Base-by-base conservation (phyloP, 1,284 basidiomycete genomes). In the Schizopora paradoxa region DNA sequence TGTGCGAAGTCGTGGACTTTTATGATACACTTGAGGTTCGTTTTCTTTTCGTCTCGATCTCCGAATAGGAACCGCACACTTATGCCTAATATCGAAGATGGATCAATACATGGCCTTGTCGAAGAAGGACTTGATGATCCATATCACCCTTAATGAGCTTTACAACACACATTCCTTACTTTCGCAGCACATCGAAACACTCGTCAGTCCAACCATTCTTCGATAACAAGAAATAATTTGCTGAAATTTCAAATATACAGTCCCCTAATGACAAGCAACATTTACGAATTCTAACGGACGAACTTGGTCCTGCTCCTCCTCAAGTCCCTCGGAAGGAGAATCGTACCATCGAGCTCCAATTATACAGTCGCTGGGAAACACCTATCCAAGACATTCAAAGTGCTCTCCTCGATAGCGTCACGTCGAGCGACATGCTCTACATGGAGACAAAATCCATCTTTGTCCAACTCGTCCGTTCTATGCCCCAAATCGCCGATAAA, bases 371-470 rank as follows among this genome's bases (percentile, higher is more conserved):
- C 21, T 99, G 96, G 96, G 96, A 99, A 70, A 98, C 93, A 14
- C 94, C 94, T 2, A 92, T 99, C 46, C 94, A 98, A 59, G 96
- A 99, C 61, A 84, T 99, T 40, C 91, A 95, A 48, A 92, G 86
- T 16, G 91, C 95, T 1, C 79, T 99, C 54, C 95, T 99, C 84
- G 93, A 94, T 67, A 91, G 92, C 33, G 87, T 99, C 31, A 98
- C 96, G 18, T 92, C 93, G 47, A 92, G 89, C 61, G 96, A 99
- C 67, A 95, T 99, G 78, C 78, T 98, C 18, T 99, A 98, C 72
- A 98, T 99, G 92, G 96, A 99, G 65, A 90, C 96, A 52, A 99
- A 99, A 72, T 97, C 95, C 16, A 97, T 98, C 61, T 95, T 99
- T 61, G 96, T 99, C 29, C 92, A 97, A 63, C 80, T 99, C 37